These are phyloP conservation scores for Ceratobasidium sp. DNA, from an alignment of 1,284 basidiomycete genomes.

Conservation along the genomic window DNA sequence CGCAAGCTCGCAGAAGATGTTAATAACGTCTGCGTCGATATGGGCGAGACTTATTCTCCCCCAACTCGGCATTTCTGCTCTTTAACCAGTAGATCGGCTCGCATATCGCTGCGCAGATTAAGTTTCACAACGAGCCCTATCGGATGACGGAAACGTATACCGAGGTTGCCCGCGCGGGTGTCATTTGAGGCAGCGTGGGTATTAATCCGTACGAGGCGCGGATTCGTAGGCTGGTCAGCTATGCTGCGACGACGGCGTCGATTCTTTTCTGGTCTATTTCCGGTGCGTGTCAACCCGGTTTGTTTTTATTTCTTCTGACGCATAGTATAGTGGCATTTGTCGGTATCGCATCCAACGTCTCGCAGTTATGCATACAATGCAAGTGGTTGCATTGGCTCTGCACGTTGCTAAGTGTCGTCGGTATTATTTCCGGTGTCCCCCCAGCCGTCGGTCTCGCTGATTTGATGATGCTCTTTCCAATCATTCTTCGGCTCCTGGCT, in stretches of 20 bases:
- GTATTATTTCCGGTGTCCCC: conserved; percentile 77
- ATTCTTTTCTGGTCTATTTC: conserved; percentile 83
- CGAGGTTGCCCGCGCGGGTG: conserved; percentile 77
- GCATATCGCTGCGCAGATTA: conserved; percentile 74
- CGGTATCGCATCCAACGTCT: conserved; percentile 65
- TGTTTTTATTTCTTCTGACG: background rate
- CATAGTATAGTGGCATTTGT: conserved; percentile 66
- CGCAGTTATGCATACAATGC: conserved; percentile 59
- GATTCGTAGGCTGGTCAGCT: conserved; percentile 64
- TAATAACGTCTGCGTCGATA: conserved; percentile 60
- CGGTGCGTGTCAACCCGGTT: conserved; percentile 58
- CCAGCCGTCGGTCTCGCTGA: conserved; percentile 77
- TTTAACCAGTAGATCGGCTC: conserved; percentile 85
- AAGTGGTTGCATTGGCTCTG: conserved; percentile 77
- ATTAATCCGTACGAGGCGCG: conserved; percentile 91
- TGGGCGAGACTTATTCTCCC: conserved; percentile 68
- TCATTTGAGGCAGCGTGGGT: conserved; percentile 73
- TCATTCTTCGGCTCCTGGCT: conserved; percentile 72
- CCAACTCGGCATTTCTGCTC: conserved; percentile 82
- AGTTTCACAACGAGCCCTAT: conserved; percentile 68
- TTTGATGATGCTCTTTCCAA: conserved; percentile 78
- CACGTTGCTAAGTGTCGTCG: conserved; percentile 64
- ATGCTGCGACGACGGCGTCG: conserved; percentile 66
- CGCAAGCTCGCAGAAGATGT: conserved; percentile 50
- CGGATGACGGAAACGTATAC: conserved; percentile 74